Conservation (phyloP, 805 yeast genomes). For the Starmerella floris region DNA sequence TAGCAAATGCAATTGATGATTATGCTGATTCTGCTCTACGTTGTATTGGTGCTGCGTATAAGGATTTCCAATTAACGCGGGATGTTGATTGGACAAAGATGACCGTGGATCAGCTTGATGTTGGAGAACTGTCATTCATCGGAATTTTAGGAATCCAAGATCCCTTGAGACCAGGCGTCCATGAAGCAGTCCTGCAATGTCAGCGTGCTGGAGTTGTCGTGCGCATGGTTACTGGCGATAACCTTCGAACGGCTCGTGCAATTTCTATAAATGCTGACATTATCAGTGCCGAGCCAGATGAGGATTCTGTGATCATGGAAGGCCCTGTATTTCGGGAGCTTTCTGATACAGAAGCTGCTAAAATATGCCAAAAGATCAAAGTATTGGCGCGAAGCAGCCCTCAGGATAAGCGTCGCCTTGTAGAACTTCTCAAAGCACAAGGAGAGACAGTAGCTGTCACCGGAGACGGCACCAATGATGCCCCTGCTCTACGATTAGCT, state of each 20-base stretch:
- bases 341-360: conserved; percentile 39
- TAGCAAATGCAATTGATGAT: conserved; percentile 35
- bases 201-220: conserved; percentile 85
- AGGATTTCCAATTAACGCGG: conserved; percentile 35
- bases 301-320: conserved; percentile 63
- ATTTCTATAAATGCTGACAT: conserved; percentile 82
- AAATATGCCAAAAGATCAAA: conserved; percentile 56
- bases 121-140: conserved; percentile 39
- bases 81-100: conserved; percentile 12
- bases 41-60: conserved; percentile 78
- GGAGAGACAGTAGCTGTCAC: conserved; percentile 98
- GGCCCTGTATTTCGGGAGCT: conserved; percentile 80
- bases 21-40: conserved; percentile 73
- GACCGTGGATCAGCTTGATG: conserved; percentile 18
- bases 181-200: conserved; percentile 78
- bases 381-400: conserved; percentile 94
- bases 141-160: conserved; percentile 87
- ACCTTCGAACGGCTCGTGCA: conserved; percentile 78
- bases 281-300: conserved; percentile 33
- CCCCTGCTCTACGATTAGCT: conserved; percentile 90
- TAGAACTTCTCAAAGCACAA: conserved; percentile 58
- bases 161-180: conserved; percentile 81
- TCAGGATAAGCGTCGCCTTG: conserved; percentile 81
- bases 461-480: conserved; percentile 99
- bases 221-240: conserved; percentile 98